Percentiles rank a stretch among this genome's conserved stretches.
Conservation (phyloP, 2,329 filamentous ascomycete genomes). For the Diaporthe sp. region DNA sequence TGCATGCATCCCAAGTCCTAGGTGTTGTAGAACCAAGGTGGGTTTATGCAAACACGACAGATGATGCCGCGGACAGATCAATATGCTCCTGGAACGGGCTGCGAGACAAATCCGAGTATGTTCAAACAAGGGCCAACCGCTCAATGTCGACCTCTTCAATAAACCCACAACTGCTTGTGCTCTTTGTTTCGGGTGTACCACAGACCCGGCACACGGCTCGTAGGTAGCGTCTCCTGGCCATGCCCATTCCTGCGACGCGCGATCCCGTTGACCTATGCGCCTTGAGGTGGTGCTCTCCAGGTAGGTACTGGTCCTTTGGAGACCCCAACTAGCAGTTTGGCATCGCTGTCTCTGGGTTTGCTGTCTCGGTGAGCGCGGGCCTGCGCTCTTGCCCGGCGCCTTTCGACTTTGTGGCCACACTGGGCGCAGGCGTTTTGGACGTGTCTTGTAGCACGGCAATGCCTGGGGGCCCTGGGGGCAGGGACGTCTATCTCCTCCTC, state of each 20-base stretch:
- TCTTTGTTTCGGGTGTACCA: background rate
- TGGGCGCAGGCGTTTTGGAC: no score
- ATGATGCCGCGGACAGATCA: background rate
- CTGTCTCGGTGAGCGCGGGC: background rate
- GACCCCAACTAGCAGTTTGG: background rate
- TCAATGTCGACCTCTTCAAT: slow-evolving; percentile 16
- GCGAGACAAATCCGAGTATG: slow-evolving; percentile 5
- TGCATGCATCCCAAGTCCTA: background rate
- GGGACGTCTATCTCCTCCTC: slow-evolving; percentile 25
- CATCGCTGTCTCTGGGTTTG: background rate
- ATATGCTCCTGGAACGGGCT: slow-evolving; percentile 17
- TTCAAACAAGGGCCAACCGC: slow-evolving; percentile 14
- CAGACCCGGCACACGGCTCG: background rate
- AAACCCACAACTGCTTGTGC: background rate
- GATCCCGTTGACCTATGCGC: background rate
- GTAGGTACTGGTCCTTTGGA: background rate
- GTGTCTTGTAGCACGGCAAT: background rate
- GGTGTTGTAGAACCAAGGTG: background rate
- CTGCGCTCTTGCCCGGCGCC: background rate
- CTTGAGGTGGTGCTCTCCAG: background rate
- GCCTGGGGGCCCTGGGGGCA: background rate
- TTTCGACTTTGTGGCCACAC: background rate
- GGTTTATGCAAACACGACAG: background rate
- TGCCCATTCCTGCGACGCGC: background rate
- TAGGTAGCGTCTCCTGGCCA: background rate